Conservation (phyloP, 345 rosid species). For the Boechera stricta region DNA sequence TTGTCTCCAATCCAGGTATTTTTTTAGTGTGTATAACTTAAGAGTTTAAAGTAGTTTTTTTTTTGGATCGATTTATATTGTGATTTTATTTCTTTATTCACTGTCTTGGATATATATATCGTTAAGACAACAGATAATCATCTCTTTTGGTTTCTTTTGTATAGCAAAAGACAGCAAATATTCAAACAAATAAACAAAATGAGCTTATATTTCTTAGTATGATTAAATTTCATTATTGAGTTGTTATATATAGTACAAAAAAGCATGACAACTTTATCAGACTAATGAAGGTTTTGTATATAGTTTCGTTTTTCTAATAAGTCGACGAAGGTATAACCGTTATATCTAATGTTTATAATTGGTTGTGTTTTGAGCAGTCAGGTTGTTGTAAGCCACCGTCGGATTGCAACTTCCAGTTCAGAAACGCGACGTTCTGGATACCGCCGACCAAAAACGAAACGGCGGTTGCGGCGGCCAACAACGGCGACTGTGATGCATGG, state of each 20-base stretch:
- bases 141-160: not conserved
- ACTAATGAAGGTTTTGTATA: not conserved
- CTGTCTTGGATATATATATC: not conserved
- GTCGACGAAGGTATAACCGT: no score
- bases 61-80: no score
- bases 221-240: not conserved
- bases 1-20: constrained; percentile 49
- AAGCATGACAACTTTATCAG: not conserved
- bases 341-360: no score
- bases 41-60: not conserved
- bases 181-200: no score
- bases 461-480: constrained; percentile 1
- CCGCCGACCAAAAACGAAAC: constrained; percentile 31
- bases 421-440: constrained; percentile 54
- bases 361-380: constrained; percentile 43
- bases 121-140: not conserved
- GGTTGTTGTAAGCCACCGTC: constrained; percentile 82
- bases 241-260: not conserved
- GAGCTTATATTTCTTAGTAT: not conserved
- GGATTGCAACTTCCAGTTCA: constrained; percentile 54
- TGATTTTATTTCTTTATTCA: not conserved
- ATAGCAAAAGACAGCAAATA: no score
- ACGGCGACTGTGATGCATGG: constrained; percentile 58
- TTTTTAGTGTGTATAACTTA: not conserved
- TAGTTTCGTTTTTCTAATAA: no score